Evolutionary conservation across 2,329 filamentous ascomycete genomes (phyloP).

Genomic region (Epichloe baconii): DNA sequence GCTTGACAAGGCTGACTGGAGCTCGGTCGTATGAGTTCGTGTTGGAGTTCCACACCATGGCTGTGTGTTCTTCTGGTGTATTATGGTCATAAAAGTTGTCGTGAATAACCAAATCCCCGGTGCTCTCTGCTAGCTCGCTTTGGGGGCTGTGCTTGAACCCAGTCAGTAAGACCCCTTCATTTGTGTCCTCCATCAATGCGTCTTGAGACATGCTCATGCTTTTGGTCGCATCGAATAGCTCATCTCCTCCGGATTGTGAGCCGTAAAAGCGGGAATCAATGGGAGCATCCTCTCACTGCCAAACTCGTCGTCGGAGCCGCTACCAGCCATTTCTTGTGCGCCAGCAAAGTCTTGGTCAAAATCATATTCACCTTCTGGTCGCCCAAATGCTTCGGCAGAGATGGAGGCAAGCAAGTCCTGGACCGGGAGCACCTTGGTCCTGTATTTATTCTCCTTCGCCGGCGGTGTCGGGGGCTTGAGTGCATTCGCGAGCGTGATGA

Average conservation of each 20-base stretch:
- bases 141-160: constrained; percentile 14
- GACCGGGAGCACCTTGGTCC: constrained; percentile 74
- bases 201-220: constrained; percentile 17
- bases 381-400: constrained; percentile 68
- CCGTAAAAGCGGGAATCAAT: constrained; percentile 36
- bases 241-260: constrained; percentile 28
- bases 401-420: constrained; percentile 84
- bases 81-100: constrained; percentile 64
- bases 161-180: constrained; percentile 23
- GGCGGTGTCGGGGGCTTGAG: constrained; percentile 74
- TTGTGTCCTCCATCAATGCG: constrained; percentile 22
- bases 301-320: constrained; percentile 18
- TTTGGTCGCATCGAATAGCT: constrained; percentile 34
- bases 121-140: constrained; percentile 33
- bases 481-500: constrained; percentile 66
- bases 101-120: constrained; percentile 55
- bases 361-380: constrained; percentile 46
- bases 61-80: constrained; percentile 46
- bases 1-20: constrained; percentile 45
- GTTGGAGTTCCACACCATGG: constrained; percentile 68
- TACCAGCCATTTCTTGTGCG: constrained; percentile 34
- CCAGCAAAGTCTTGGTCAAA: constrained; percentile 50
- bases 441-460: constrained; percentile 71
- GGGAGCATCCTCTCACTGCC: constrained; percentile 22
- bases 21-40: constrained; percentile 61